Percentiles rank a stretch among this genome's conserved stretches.
phyloP scores from a whole-genome alignment of 1,284 basidiomycete genomes.

The Nidula niveotomentosa region DNA sequence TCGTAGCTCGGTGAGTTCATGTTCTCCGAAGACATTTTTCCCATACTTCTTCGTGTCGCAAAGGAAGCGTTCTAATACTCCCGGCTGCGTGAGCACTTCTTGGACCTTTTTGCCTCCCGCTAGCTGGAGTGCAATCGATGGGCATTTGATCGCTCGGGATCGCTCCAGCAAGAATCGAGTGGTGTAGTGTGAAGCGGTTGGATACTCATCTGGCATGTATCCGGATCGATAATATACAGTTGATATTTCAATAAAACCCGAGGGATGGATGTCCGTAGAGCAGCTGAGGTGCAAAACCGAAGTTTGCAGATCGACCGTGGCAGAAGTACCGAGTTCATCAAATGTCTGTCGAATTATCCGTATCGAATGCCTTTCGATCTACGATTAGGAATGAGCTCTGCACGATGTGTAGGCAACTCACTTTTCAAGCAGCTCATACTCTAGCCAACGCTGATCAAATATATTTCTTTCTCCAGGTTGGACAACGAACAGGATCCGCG shows the following conservation, averaged over 20 bases:
- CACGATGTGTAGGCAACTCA: constrained; percentile 29
- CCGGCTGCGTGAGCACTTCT: constrained; percentile 79
- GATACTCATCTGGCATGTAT: constrained; percentile 87
- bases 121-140: constrained; percentile 87
- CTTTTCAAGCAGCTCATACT: constrained; percentile 83
- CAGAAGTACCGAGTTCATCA: constrained; percentile 56
- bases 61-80: constrained; percentile 76
- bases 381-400: background rate
- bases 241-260: constrained; percentile 63
- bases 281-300: constrained; percentile 45
- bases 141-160: constrained; percentile 90
- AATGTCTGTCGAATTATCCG: constrained; percentile 77
- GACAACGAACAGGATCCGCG: constrained; percentile 85
- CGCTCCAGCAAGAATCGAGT: constrained; percentile 79
- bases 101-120: constrained; percentile 97
- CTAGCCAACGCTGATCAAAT: constrained; percentile 91
- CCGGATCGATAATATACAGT: constrained; percentile 88
- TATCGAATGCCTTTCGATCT: constrained; percentile 61
- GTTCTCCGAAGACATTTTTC: constrained; percentile 27
- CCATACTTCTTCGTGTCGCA: constrained; percentile 38
- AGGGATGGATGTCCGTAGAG: constrained; percentile 27
- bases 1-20: constrained; percentile 52
- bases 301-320: constrained; percentile 44
- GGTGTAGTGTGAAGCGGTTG: constrained; percentile 57
- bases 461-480: constrained; percentile 93